Base-by-base conservation (phyloP, 768 basidiomycete genomes). In the Collybiopsis luxurians region DNA sequence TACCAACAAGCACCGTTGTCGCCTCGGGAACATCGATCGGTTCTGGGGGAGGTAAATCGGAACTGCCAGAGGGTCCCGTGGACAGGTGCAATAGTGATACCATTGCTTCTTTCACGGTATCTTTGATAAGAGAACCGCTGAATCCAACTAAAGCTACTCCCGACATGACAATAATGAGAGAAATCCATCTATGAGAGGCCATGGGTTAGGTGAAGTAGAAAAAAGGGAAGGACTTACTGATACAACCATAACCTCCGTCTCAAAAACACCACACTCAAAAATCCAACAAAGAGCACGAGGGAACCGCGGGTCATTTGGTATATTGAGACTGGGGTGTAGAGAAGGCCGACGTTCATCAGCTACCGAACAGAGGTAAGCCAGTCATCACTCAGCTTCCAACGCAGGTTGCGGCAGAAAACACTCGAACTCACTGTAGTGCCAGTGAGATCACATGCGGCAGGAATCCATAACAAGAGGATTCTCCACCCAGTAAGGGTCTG, bases 241-340 rank as follows among this genome's bases (percentile, higher is more conserved):
- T 95, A 95, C 53, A 91, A 76, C 84, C 86, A 92, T 44, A 96
- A 83, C 59, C 80, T 82, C 61, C 95, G 86, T 49, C 80, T 82
- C 57, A 99, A 85, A 79, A 98, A 98, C 56, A 95, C 69, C 65
- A 98, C 95, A 50, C 89, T 91, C 63, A 98, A 83, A 55, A 91
- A 67, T 45, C 94, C 96, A 58, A 98, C 96, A 72, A 95, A 98
- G 53, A 96, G 81, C 47, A 97, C 93, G 56, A 97, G 85, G 42
- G 93, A 89, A 50, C 95, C 95, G 57, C 90, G 86, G 59, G 87
- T 92, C 95, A 97, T 96, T 72, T 97, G 96, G 77, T 92, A 98
- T 64, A 98, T 93, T 42, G 92, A 95, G 54, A 99, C 97, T 27
- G 96, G 96, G 1, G 95, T 95, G 71, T 95, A 93, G 36, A 99